phyloP scores from a whole-genome alignment of 169 alveolate species.

The Babesia bigemina region DNA sequence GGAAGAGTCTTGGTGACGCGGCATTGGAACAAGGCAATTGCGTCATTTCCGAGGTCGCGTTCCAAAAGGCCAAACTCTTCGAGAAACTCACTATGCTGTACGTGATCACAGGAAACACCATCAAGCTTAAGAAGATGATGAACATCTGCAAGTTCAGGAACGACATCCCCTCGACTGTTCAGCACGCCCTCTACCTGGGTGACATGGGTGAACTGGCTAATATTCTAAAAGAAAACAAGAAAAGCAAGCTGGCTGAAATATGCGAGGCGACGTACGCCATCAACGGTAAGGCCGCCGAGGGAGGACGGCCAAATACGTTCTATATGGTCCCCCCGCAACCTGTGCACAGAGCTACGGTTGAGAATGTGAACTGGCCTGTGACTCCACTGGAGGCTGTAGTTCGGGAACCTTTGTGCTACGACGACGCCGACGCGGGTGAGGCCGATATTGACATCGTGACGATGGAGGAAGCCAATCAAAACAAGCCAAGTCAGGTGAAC shows the following conservation, averaged over 20 bases:
- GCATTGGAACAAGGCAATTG: conserved; percentile 81
- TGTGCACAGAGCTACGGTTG: conserved; percentile 46
- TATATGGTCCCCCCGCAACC: conserved; percentile 67
- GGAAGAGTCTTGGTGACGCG: conserved; percentile 74
- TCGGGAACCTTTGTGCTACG: conserved; percentile 15
- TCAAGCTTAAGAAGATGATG: conserved; percentile 77
- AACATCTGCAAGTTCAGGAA: conserved; percentile 70
- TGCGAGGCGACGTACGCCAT: conserved; percentile 40
- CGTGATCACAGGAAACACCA: conserved; percentile 82
- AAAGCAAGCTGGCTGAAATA: conserved; percentile 41
- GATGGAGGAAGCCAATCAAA: background rate
- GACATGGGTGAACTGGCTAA: conserved; percentile 57
- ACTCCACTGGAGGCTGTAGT: background rate
- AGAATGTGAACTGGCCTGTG: conserved; percentile 38
- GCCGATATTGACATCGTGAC: conserved; percentile 8
- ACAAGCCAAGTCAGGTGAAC: background rate
- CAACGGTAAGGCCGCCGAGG: background rate
- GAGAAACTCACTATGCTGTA: conserved; percentile 87
- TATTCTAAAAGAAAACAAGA: conserved; percentile 37
- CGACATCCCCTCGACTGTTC: conserved; percentile 41
- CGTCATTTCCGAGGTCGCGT: conserved; percentile 87
- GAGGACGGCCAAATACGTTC: conserved; percentile 7
- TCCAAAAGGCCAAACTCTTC: conserved; percentile 81
- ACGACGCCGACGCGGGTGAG: conserved; percentile 25
- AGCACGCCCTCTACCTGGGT: conserved; percentile 44